A percentile compares a stretch with the other conserved stretches of the same genome.
phyloP scores from a whole-genome alignment of 345 rosid species.

The Ricinus communis region DNA sequence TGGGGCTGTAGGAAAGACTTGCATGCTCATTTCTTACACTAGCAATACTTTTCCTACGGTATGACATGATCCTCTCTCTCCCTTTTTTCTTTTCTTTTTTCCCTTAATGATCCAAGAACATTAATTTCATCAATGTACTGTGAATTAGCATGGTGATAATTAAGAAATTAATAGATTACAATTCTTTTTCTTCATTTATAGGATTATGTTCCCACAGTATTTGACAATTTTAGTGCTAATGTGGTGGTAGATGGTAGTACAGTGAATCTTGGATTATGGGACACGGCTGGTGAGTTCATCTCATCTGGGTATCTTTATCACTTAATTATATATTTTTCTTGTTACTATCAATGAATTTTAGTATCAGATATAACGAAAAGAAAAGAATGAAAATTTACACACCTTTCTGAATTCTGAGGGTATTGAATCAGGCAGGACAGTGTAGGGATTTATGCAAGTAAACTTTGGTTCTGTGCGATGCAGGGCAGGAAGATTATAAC shows the following conservation, averaged over 20 bases:
- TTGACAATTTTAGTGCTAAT: conserved; percentile 68
- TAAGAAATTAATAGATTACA: background rate
- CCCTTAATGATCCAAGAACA: background rate
- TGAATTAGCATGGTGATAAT: background rate
- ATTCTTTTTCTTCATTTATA: conserved; percentile 2
- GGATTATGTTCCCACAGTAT: conserved; percentile 69
- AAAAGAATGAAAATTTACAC: too few relatives aligned
- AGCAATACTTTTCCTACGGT: conserved; percentile 81
- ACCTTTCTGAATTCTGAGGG: too few relatives aligned
- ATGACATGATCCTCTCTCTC: background rate
- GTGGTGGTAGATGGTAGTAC: conserved; percentile 64
- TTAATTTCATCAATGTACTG: background rate
- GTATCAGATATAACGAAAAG: too few relatives aligned
- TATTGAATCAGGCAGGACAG: conserved; percentile 1
- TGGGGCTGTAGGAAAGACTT: conserved; percentile 84
- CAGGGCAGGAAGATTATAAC: conserved; percentile 89
- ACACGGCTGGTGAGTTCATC: conserved; percentile 48
- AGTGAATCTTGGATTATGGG: conserved; percentile 59
- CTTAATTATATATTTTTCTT: background rate
- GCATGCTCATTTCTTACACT: conserved; percentile 81
- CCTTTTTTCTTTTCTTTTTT: background rate
- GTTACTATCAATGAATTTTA: too few relatives aligned
- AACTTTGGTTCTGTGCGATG: background rate
- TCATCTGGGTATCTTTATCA: background rate
- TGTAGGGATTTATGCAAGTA: background rate